Evolutionary conservation across 2,329 filamentous ascomycete species (phyloP), one percentile per base, ranked within the genome.

Genomic region (Cercospora janseana): DNA sequence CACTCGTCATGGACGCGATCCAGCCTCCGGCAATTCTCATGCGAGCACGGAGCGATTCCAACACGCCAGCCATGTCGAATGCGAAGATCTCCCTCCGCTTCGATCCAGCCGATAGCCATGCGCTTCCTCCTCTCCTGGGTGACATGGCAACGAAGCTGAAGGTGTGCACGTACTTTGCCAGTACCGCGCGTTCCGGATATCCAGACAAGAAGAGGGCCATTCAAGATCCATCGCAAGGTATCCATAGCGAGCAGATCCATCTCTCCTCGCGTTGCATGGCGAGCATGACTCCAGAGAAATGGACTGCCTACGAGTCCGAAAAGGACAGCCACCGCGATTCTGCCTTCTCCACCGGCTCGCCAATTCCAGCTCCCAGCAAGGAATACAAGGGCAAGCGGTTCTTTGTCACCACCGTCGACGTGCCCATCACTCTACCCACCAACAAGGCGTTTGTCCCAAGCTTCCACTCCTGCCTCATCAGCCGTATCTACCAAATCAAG

Each of bases 391-490:
- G 73, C 18, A 66, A 67, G 4, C 62, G 63, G 12, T 83, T 79
- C 68, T 87, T 85, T 68, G 82, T 80, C 2, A 75, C 83, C 5
- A 73, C 73, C n/a, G 70, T 88, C 27, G 64, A 85, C 2, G 78
- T 87, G 2, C 85, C 85, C 0, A 71, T 87, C 60, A 76, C 76
- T 1, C 73, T 86, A 0, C 83, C 85, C 1, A 53, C 41, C 6
- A 72, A 71, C 55, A 85, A 83, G 59, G 70, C 76, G 20, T 85
- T 85, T 64, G 70, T 85, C 15, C 85, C 85, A 1, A 84, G 83
- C 2, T 88, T 88, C 69, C 81, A 87, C 70, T 77, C 79, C 29
- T 88, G 85, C 65, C 75, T 87, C 46, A 70, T 82, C 35, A 81
- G 80, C n/a, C 76, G 85, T 45, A 70, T 75, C 13, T 88, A 88